phyloP scores from a whole-genome alignment of 495 filamentous ascomycete genomes.

The Friedmanniomyces simplex region DNA sequence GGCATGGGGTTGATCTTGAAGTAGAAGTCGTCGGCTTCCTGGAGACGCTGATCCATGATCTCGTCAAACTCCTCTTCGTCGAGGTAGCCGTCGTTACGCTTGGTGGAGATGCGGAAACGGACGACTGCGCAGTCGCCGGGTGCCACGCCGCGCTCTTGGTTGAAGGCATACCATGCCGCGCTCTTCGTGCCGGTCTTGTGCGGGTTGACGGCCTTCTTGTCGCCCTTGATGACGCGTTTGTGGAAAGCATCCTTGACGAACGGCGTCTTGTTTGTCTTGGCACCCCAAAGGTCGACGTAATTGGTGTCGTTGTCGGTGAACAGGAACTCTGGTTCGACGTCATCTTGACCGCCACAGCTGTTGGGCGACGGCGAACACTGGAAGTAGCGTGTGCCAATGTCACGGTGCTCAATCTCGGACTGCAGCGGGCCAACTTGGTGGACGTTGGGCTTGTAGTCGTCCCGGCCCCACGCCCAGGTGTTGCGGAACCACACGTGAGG shows the following conservation, averaged over 20 bases:
- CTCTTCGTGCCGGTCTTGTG: constrained; percentile 72
- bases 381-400: constrained; percentile 72
- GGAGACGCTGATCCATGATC: constrained; percentile 70
- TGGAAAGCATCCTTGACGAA: constrained; percentile 97
- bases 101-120: constrained; percentile 74
- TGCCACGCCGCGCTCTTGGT: constrained; percentile 72
- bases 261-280: constrained; percentile 57
- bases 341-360: constrained; percentile 61
- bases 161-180: constrained; percentile 85
- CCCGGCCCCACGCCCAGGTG: constrained; percentile 86
- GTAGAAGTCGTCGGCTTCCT: constrained; percentile 93
- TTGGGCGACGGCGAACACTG: constrained; percentile 85
- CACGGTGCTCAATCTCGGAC: constrained; percentile 62
- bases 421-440: constrained; percentile 51
- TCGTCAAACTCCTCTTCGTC: constrained; percentile 92
- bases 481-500: constrained; percentile 96
- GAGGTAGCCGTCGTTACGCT: constrained; percentile 56
- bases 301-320: constrained; percentile 98
- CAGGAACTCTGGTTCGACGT: constrained; percentile 70
- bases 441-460: constrained; percentile 70
- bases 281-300: constrained; percentile 60
- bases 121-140: constrained; percentile 92
- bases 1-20: constrained; percentile 85
- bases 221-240: constrained; percentile 67
- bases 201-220: constrained; percentile 75